A percentile compares a stretch with the other conserved stretches of the same genome.
Evolutionary conservation across 2,329 filamentous ascomycete genomes (phyloP).

Genomic region (Nemania sp.): DNA sequence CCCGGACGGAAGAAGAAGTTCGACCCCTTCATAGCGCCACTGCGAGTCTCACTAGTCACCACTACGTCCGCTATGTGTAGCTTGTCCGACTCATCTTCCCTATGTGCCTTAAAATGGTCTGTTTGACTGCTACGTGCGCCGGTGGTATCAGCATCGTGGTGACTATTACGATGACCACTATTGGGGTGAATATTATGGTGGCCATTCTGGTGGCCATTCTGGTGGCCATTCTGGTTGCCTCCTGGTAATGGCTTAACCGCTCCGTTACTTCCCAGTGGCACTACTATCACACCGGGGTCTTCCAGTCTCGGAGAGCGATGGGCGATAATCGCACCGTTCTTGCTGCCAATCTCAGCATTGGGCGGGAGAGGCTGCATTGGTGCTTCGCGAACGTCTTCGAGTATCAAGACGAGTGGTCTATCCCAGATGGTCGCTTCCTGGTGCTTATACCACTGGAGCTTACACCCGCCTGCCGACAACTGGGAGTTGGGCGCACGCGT

Average conservation of each 20-base stretch:
- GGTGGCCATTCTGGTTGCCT: background rate
- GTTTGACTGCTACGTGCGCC: too few relatives aligned
- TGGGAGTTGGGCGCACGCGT: slow-evolving; percentile 57
- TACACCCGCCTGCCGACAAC: slow-evolving; percentile 48
- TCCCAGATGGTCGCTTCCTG: slow-evolving; percentile 33
- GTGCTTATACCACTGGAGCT: slow-evolving; percentile 35
- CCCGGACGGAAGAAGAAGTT: slow-evolving; percentile 52
- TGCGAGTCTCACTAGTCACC: slow-evolving; percentile 41
- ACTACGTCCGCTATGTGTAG: slow-evolving; percentile 29
- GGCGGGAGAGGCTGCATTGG: slow-evolving; percentile 55
- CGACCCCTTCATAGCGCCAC: slow-evolving; percentile 35
- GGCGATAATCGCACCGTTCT: slow-evolving; percentile 43
- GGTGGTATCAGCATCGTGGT: background rate
- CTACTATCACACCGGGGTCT: background rate
- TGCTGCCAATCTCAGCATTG: slow-evolving; percentile 45
- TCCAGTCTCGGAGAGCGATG: slow-evolving; percentile 15
- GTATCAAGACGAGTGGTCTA: slow-evolving; percentile 48
- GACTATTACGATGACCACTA: background rate
- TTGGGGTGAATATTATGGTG: background rate
- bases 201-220: slow-evolving; percentile 2
- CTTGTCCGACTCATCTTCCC: slow-evolving; percentile 29
- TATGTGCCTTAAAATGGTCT: background rate
- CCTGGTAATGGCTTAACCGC: background rate
- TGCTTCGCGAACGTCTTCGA: slow-evolving; percentile 52
- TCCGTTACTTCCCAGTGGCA: background rate